Conservation (phyloP, 331 rosid genomes). For the Phaseolus coccineus region DNA sequence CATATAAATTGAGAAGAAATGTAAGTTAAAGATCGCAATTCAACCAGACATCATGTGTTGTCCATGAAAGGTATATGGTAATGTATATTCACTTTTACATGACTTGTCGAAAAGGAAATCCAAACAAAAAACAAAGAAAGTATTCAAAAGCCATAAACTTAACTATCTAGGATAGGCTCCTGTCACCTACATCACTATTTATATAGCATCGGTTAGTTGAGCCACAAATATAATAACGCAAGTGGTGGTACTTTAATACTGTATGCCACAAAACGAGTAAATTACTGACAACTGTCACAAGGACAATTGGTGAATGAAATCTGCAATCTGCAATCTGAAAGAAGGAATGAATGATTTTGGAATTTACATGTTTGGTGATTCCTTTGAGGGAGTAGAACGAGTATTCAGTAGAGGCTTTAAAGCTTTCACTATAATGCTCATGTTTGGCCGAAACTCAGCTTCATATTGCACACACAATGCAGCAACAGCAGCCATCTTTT, state of each 20-base stretch:
- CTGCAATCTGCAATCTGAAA: slow-evolving; percentile 27
- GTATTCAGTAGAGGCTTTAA: slow-evolving; percentile 74
- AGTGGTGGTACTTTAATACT: neutral
- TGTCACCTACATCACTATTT: slow-evolving; percentile 37
- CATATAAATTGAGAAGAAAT: neutral
- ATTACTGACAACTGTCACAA: slow-evolving; percentile 8
- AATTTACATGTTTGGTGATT: slow-evolving; percentile 54
- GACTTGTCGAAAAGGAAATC: slow-evolving; percentile 31
- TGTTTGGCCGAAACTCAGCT: slow-evolving; percentile 90
- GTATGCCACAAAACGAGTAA: neutral
- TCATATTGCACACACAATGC: slow-evolving; percentile 94
- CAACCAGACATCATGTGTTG: neutral
- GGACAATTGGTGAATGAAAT: slow-evolving; percentile 5
- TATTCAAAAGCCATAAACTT: slow-evolving; percentile 21
- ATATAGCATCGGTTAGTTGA: slow-evolving; percentile 30
- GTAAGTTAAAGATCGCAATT: neutral
- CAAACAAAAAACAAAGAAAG: neutral
- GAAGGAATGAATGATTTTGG: slow-evolving; percentile 40
- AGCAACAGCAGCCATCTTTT: slow-evolving; percentile 91
- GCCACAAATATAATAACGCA: slow-evolving; percentile 38
- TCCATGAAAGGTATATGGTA: neutral
- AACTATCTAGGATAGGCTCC: slow-evolving; percentile 17
- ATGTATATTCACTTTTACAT: slow-evolving; percentile 22
- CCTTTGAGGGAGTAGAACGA: slow-evolving; percentile 58
- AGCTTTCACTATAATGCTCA: slow-evolving; percentile 94